Evolutionary conservation across 768 basidiomycete species (phyloP).

Genomic region (Sporobolomyces roseus): DNA sequence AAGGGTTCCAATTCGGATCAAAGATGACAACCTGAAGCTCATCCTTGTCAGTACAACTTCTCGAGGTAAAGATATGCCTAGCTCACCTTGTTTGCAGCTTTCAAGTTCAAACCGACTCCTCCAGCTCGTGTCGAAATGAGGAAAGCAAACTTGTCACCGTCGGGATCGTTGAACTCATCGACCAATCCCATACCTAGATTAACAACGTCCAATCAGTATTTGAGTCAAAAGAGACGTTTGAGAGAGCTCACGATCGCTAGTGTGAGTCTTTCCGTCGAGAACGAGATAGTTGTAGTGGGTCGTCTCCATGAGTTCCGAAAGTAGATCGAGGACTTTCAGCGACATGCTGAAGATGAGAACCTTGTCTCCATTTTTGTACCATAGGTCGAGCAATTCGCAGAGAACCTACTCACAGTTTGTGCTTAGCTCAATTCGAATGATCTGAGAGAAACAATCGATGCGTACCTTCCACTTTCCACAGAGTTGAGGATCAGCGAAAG

Average conservation of each 20-base stretch:
- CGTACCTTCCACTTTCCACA: slow-evolving; percentile 80
- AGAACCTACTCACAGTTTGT: slow-evolving; percentile 56
- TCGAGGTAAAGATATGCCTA: slow-evolving; percentile 55
- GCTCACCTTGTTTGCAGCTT: slow-evolving; percentile 84
- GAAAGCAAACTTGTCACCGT: slow-evolving; percentile 83
- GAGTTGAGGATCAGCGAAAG: slow-evolving; percentile 61
- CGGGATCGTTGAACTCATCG: slow-evolving; percentile 85
- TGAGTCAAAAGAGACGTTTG: neutral
- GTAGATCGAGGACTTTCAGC: slow-evolving; percentile 35
- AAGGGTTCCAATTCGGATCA: slow-evolving; percentile 89
- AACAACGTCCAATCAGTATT: neutral
- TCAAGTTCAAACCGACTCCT: slow-evolving; percentile 87
- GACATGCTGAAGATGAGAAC: slow-evolving; percentile 85
- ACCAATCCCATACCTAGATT: slow-evolving; percentile 74
- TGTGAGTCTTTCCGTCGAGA: slow-evolving; percentile 70
- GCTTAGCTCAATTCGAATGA: slow-evolving; percentile 2
- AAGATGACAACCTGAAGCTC: slow-evolving; percentile 4
- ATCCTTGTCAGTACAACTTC: neutral
- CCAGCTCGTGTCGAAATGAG: slow-evolving; percentile 94
- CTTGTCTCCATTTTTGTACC: slow-evolving; percentile 66
- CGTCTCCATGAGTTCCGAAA: slow-evolving; percentile 35
- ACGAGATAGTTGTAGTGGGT: slow-evolving; percentile 42
- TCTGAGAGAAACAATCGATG: too few relatives aligned
- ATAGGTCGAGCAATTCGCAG: slow-evolving; percentile 64
- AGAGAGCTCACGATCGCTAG: slow-evolving; percentile 61